A percentile compares a stretch with the other conserved stretches of the same genome.
phyloP scores from a whole-genome alignment of 371 early-diverging fungal species.

The Lichtheimia corymbifera region DNA sequence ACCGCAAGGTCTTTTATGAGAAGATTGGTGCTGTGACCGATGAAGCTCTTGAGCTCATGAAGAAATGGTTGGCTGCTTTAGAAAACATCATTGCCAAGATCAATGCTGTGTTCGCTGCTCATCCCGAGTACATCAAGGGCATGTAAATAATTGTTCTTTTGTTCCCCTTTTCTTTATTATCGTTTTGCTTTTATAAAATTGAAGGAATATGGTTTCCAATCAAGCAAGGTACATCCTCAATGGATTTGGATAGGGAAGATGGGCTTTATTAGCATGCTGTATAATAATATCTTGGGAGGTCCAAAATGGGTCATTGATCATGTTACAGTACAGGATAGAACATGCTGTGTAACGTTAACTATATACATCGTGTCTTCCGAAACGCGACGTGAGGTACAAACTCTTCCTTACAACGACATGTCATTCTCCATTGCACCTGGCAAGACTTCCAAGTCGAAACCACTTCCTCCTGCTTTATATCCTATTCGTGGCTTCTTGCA shows the following conservation, averaged over 20 bases:
- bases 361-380: no score
- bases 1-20: conserved; percentile 83
- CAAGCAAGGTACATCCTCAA: no score
- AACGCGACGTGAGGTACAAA: no score
- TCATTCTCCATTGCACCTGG: conserved; percentile 11
- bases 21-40: conserved; percentile 71
- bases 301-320: no score
- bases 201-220: no score
- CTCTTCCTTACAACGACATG: neutral
- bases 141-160: conserved; percentile 30
- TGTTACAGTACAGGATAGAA: no score
- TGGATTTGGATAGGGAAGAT: no score
- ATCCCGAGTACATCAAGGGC: conserved; percentile 51
- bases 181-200: neutral
- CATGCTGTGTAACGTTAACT: no score
- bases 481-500: conserved; percentile 40
- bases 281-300: no score
- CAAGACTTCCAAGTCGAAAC: conserved; percentile 7
- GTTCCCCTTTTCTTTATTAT: neutral
- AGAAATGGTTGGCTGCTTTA: conserved; percentile 73
- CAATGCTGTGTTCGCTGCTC: conserved; percentile 22
- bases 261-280: no score
- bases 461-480: conserved; percentile 20
- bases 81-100: conserved; percentile 56
- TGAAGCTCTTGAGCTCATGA: conserved; percentile 55